Conservation (phyloP, 2,329 filamentous ascomycete genomes). For the Colletotrichum acutatum region DNA sequence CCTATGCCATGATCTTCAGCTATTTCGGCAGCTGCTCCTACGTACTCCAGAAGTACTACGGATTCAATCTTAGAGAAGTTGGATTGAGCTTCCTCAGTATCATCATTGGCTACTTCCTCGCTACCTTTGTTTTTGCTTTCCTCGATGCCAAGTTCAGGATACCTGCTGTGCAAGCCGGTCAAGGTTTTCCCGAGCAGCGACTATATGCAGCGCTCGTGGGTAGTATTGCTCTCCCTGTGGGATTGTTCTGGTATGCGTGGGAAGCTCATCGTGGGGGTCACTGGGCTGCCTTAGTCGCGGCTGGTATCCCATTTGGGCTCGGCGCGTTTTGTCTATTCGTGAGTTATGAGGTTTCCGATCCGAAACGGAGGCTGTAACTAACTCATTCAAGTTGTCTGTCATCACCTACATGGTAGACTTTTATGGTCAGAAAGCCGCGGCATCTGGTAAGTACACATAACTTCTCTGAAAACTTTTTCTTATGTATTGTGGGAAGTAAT, state of each 20-base stretch:
- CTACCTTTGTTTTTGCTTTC: constrained; percentile 10
- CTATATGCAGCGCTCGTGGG: constrained; percentile 37
- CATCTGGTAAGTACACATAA: constrained; percentile 18
- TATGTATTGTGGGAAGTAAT: accelerated
- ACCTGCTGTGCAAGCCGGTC: neutral
- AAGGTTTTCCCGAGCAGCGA: constrained; percentile 35
- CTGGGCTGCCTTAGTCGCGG: constrained; percentile 36
- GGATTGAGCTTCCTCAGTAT: constrained; percentile 37
- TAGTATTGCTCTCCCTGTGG: constrained; percentile 31
- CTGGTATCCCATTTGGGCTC: constrained; percentile 34
- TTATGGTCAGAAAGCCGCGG: constrained; percentile 34
- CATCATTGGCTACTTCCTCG: constrained; percentile 34
- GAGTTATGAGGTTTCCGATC: accelerated
- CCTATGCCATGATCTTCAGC: constrained; percentile 63
- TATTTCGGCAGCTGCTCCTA: constrained; percentile 55
- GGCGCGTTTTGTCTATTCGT: neutral
- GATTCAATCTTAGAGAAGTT: constrained; percentile 26
- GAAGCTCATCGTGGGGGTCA: constrained; percentile 41
- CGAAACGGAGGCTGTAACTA: accelerated
- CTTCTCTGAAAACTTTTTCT: neutral
- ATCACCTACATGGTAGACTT: constrained; percentile 38
- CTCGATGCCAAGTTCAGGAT: constrained; percentile 31
- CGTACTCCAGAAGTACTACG: constrained; percentile 34
- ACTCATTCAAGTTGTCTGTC: neutral
- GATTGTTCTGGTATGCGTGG: constrained; percentile 45